Conservation (phyloP, 257 asterid species). For the Lycium barbarum region DNA sequence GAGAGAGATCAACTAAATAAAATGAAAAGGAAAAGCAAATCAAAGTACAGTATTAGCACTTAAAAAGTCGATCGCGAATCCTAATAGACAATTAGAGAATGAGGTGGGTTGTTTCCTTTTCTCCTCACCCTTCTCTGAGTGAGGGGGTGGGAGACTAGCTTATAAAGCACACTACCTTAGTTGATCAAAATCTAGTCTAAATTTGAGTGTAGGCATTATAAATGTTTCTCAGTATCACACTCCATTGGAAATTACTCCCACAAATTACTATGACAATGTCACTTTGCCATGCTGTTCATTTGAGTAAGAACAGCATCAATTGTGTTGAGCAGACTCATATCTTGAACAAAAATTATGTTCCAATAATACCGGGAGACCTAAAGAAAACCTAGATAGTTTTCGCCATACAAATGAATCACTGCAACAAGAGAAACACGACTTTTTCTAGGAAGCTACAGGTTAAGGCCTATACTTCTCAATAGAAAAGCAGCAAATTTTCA, state of each 20-base stretch:
- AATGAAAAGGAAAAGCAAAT: conserved; percentile 15
- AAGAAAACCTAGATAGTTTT: neutral
- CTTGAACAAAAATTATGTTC: neutral
- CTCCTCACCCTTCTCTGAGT: neutral
- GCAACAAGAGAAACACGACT: neutral
- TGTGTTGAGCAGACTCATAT: neutral
- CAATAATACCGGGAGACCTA: neutral
- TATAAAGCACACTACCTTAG: neutral
- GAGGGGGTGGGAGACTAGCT: conserved; percentile 11
- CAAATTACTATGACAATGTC: neutral
- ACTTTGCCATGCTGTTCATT: neutral
- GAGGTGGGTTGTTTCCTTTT: neutral
- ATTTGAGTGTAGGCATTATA: neutral
- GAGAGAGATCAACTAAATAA: conserved; percentile 75
- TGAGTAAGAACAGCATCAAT: conserved; percentile 5
- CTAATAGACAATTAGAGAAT: conserved; percentile 16
- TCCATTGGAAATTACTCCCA: neutral
- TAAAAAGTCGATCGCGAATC: neutral
- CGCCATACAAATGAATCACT: neutral
- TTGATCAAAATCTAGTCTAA: neutral
- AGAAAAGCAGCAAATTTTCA: conserved; percentile 15
- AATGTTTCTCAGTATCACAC: neutral
- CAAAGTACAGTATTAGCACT: conserved; percentile 30
- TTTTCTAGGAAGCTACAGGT: conserved; percentile 6
- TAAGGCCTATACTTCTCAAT: neutral